Evolutionary conservation across 306 rosid genomes (phyloP).

Genomic region (Comarum palustre): DNA sequence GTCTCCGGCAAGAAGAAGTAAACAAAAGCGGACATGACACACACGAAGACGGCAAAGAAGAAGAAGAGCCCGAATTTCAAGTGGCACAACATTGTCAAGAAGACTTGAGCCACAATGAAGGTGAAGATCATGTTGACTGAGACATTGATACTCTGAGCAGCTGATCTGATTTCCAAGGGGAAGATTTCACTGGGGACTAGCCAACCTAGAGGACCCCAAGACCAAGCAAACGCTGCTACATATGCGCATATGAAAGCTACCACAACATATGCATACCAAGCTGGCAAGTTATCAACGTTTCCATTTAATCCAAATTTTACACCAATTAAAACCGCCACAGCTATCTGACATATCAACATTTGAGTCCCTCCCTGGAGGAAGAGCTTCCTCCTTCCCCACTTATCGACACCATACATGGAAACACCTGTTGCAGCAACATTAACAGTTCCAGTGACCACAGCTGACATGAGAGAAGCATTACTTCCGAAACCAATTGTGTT

Average conservation of each 20-base stretch:
- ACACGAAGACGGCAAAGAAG: conserved; percentile 75
- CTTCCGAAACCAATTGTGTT: conserved; percentile 63
- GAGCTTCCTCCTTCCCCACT: conserved; percentile 82
- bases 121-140: conserved; percentile 89
- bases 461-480: conserved; percentile 72
- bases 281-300: conserved; percentile 56
- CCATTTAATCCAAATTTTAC: conserved; percentile 77
- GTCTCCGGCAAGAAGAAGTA: conserved; percentile 74
- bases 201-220: conserved; percentile 99
- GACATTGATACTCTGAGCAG: conserved; percentile 81
- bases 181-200: conserved; percentile 92
- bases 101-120: conserved; percentile 64
- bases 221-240: conserved; percentile 90
- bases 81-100: conserved; percentile 76
- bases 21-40: conserved; percentile 54
- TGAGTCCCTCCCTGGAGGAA: conserved; percentile 82
- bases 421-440: conserved; percentile 63
- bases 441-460: conserved; percentile 76
- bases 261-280: conserved; percentile 83
- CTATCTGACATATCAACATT: conserved; percentile 72
- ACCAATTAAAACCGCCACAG: conserved; percentile 62
- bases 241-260: conserved; percentile 82
- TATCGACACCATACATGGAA: conserved; percentile 82
- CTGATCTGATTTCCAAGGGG: conserved; percentile 83
- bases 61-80: conserved; percentile 83